Base-by-base conservation (phyloP, 1,284 basidiomycete genomes). In the Earliella scabrosa region DNA sequence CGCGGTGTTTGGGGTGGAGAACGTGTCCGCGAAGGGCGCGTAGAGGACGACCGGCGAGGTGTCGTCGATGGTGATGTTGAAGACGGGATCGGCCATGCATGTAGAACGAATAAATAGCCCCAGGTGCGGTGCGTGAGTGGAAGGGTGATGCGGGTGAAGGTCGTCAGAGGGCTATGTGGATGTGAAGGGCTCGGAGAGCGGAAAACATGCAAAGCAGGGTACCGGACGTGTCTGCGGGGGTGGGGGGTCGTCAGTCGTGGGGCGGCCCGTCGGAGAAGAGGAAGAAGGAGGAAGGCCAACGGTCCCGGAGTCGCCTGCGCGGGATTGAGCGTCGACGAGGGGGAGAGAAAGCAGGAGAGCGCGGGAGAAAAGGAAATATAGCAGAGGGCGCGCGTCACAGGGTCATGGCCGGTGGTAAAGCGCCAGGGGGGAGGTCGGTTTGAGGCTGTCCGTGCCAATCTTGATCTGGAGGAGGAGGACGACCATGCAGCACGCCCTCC, bases 11-110 rank as follows among this genome's bases (percentile, higher is more conserved):
- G 82, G 75, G 14, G 74, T 69, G 31, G 77, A 73, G 53, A 81
- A 71, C 16, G 81, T 82, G 68, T 85, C 82, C 45, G 74, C 64
- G 55, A 83, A 80, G 20, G 88, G 89, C 53, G 72, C 76, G 73
- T 89, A 91, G 36, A 66, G 65, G 63, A 91, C 74, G 44, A 76
- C 69, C 13, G 89, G 89, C 31, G 88, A 89, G 48, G 82, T 82
- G 68, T 90, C 83, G 70, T 87, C 82, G 67, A 91, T 75, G 54
- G 73, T 69, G 71, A 90, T 74, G 63, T 77, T 74, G 64, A 82
- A 75, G 56, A 62, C 59, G 44, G 64, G 47, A 62, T 73, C 71
- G 59, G 77, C 78, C 81, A 85, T 86, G 71, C 73, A 82, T 76
- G 67, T 58, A 61, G 53, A 36, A 50, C 11, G n/a, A 45, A 39